Base-by-base conservation (phyloP, 495 filamentous ascomycete genomes). In the Patellaria atrata region DNA sequence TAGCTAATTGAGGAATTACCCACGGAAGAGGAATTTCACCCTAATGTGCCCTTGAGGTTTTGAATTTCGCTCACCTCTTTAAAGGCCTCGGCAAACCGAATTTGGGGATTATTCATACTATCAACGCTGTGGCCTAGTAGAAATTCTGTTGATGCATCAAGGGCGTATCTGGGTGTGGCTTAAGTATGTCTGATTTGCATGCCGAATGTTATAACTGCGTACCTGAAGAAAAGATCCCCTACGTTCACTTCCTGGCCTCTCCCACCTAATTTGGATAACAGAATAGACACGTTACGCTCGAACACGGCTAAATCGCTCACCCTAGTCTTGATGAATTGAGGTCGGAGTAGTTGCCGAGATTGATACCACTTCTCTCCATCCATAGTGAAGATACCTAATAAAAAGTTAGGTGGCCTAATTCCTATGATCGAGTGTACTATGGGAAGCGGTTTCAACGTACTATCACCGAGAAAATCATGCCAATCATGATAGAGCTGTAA, bases 61-160 rank as follows among this genome's bases (percentile, higher is more conserved):
- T n/a, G n/a, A n/a, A n/a, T n/a, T n/a, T n/a, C n/a, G n/a, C n/a
- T n/a, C n/a, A n/a, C 70, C 22, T 67, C 58, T 28, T 56, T 55
- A 44, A 75, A 75, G 0, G 65, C 65, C 23, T 59, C 27, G 0
- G 62, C 67, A 37, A 75, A 73, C 19, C 63, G 56, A 13, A 53
- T 53, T 32, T 58, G 57, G 1, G 65, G 65, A 30, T 71, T 62
- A n/a, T 53, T 47, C 21, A 71, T 35, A 30, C 64, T 71, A 31
- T 70, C 57, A 33, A 68, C 63, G 35, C 61, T 63, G 1, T 57
- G 48, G 6, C 71, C 70, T 1, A 75, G 54, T 3, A 75, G 53
- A 40, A 73, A 75, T 33, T 73, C 67, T 8, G 70, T 73, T 8
- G 68, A 67, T 13, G 67, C 63, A 37, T 75, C 71, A 1, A 75